Conservation (phyloP, 1,284 basidiomycete species). For the Ganoderma resinaceum region DNA sequence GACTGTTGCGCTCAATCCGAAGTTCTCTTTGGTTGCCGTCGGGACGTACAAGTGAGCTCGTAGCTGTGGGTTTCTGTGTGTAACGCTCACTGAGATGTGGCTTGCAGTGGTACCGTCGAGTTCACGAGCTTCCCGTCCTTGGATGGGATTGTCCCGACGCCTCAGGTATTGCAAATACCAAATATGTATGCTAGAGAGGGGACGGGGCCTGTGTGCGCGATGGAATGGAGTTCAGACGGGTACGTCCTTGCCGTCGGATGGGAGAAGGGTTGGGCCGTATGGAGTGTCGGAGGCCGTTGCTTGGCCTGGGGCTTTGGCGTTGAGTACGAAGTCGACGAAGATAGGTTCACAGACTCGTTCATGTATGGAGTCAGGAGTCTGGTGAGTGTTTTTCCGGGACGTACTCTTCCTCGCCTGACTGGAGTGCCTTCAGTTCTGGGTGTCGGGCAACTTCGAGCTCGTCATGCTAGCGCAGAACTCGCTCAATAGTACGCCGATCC, state of each 20-base stretch:
- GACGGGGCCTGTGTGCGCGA: constrained; percentile 76
- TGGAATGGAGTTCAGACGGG: constrained; percentile 96
- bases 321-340: constrained; percentile 67
- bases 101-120: constrained; percentile 63
- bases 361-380: constrained; percentile 80
- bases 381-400: constrained; percentile 48
- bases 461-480: constrained; percentile 67
- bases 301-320: constrained; percentile 79
- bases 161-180: constrained; percentile 62
- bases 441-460: constrained; percentile 88
- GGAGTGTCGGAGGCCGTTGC: constrained; percentile 91
- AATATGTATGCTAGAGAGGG: constrained; percentile 59
- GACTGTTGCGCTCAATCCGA: constrained; percentile 77
- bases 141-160: constrained; percentile 58
- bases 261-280: constrained; percentile 89
- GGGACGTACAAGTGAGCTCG: constrained; percentile 73
- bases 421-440: constrained; percentile 76
- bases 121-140: constrained; percentile 70
- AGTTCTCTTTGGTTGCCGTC: constrained; percentile 86
- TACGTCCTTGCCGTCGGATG: constrained; percentile 98
- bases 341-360: constrained; percentile 81
- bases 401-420: background rate
- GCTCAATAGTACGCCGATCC: constrained; percentile 51
- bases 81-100: constrained; percentile 2
- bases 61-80: background rate